A percentile compares a stretch with the other conserved stretches of the same genome.
Evolutionary conservation across 2,329 filamentous ascomycete genomes (phyloP).

Genomic region (Colletotrichum falcatum): DNA sequence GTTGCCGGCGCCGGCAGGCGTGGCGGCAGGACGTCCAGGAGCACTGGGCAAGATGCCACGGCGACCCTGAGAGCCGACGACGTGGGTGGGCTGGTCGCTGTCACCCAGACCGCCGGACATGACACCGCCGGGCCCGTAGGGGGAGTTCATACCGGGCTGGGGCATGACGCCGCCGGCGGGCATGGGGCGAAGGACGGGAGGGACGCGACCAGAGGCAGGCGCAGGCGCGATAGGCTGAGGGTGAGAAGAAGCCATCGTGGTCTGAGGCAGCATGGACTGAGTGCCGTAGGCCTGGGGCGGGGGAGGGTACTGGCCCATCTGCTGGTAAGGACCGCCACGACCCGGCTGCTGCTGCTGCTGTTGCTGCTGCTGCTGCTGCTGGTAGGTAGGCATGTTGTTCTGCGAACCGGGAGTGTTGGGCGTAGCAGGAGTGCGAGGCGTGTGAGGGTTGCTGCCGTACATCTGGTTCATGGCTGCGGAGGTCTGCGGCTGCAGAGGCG

Average conservation of each 20-base stretch:
- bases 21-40: slow-evolving; percentile 84
- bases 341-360: slow-evolving; percentile 55
- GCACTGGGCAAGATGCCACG: slow-evolving; percentile 92
- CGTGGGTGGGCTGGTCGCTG: slow-evolving; percentile 81
- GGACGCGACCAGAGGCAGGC: slow-evolving; percentile 67
- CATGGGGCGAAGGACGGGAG: slow-evolving; percentile 76
- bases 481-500: slow-evolving; percentile 64
- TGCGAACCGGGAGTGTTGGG: slow-evolving; percentile 70
- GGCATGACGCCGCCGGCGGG: slow-evolving; percentile 74
- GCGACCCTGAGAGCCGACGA: slow-evolving; percentile 93
- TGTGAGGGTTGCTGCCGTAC: slow-evolving; percentile 71
- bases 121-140: slow-evolving; percentile 69
- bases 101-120: slow-evolving; percentile 69
- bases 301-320: slow-evolving; percentile 68
- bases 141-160: slow-evolving; percentile 67
- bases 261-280: slow-evolving; percentile 74
- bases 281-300: slow-evolving; percentile 67
- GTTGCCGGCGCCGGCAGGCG: slow-evolving; percentile 74
- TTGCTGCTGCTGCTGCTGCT: slow-evolving; percentile 53
- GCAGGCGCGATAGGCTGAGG: slow-evolving; percentile 83
- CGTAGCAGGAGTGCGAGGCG: slow-evolving; percentile 71
- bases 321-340: slow-evolving; percentile 63
- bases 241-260: slow-evolving; percentile 75
- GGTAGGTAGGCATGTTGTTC: slow-evolving; percentile 66
- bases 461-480: slow-evolving; percentile 62